Evolutionary conservation across 805 yeast species (phyloP), one percentile per base, ranked within the genome.

Genomic region (Candida xiaguanensis): DNA sequence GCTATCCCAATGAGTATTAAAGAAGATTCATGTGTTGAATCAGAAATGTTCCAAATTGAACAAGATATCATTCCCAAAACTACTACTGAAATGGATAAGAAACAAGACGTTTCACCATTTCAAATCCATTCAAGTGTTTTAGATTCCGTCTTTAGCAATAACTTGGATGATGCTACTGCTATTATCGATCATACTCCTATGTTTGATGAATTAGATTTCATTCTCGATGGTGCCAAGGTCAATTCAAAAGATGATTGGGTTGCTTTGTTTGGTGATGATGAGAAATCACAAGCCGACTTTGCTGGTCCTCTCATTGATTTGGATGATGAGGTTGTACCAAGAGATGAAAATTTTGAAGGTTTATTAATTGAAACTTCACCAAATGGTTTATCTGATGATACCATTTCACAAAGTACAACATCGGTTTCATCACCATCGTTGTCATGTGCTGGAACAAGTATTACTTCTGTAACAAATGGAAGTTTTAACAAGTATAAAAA

Each of bases 201-300:
- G 75, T 81, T 81, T 50, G 83, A 78, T 51, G 78, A 78, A 40
- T 52, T 60, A 43, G 75, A 67, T 46, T 65, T 65, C 39, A 60
- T 65, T 38, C 54, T 66, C 39, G 72, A 67, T 41, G 70, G 70
- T 38, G 51, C 56, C 34, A 59, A 60, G 48, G 65, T 56, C 39
- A 61, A 62, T 56, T 50, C 57, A 38, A 67, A 64, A 43, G 70
- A 74, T 26, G 74, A 73, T 48, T 81, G 88, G 87, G 77, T 74
- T 31, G 75, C 88, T 11, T 66, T 83, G 42, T 81, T 83, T 54
- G 65, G 41, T 29, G 43, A 31, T 25, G 34, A 17, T 13, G 24
- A 22, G 13, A 20, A 20, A 20, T 20, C 24, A 20, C 24, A 20
- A 13, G 12, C 31, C 12, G 19, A 28, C 5, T 15, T 28, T 15